Conservation (phyloP, 306 rosid genomes). For the Begonia fuchsioides region DNA sequence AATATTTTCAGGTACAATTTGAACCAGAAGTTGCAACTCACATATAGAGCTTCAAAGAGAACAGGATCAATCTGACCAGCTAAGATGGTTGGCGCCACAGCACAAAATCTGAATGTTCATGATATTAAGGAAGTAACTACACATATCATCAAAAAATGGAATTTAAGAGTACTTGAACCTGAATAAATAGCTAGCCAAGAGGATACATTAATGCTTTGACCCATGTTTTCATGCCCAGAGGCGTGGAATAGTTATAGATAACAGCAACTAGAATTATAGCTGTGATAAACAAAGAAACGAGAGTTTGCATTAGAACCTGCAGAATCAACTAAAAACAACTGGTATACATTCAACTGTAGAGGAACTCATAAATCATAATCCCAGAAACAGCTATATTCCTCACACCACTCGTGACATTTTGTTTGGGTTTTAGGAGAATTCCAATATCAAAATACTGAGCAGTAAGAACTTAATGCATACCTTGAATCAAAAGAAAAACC, state of each 20-base stretch:
- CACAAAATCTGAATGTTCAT: conserved; percentile 86
- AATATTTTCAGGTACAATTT: background rate
- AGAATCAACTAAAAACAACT: too few relatives aligned
- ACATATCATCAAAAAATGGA: conserved; percentile 1
- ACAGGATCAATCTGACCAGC: conserved; percentile 76
- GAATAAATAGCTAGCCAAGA: conserved; percentile 16
- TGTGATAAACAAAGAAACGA: too few relatives aligned
- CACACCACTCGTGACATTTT: too few relatives aligned
- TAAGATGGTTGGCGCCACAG: conserved; percentile 75
- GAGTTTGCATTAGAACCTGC: too few relatives aligned
- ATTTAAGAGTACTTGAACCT: conserved; percentile 3
- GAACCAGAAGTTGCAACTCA: conserved; percentile 27
- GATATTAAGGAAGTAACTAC: conserved; percentile 40
- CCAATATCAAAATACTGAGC: too few relatives aligned
- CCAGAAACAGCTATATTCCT: too few relatives aligned
- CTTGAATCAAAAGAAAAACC: conserved; percentile 66
- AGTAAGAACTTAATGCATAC: conserved; percentile 11
- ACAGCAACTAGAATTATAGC: conserved; percentile 55
- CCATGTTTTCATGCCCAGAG: conserved; percentile 54
- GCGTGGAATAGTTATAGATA: conserved; percentile 86
- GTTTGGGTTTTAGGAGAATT: too few relatives aligned
- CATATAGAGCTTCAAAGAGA: conserved; percentile 92
- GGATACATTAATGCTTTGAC: conserved; percentile 83
- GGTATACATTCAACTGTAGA: too few relatives aligned
- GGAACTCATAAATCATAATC: too few relatives aligned